A percentile compares a stretch with the other conserved stretches of the same genome.
Conservation (phyloP, 2,329 filamentous ascomycete genomes). For the Cladosporium sphaerospermum region DNA sequence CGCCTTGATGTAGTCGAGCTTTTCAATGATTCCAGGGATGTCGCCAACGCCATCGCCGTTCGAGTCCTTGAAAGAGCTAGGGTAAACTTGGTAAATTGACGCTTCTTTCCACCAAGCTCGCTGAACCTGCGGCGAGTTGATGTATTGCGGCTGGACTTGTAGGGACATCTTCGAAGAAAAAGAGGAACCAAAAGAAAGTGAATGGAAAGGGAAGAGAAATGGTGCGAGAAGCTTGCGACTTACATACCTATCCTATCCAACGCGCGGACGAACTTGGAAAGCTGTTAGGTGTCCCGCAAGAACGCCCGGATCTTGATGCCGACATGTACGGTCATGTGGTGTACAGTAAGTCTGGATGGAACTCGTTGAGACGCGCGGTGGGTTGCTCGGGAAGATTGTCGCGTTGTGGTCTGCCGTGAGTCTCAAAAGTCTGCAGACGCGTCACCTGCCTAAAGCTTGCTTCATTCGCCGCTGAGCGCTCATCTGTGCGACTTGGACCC, state of each 20-base stretch:
- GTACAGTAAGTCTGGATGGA: background rate
- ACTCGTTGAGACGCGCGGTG: constrained; percentile 4
- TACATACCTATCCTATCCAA: too few species aligned
- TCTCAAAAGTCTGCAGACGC: too few species aligned
- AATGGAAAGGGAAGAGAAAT: too few species aligned
- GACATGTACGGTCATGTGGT: background rate
- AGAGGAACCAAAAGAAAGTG: too few species aligned
- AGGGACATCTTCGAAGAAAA: background rate
- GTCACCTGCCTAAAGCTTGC: too few species aligned
- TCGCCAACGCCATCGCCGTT: constrained; percentile 55
- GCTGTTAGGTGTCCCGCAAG: too few species aligned
- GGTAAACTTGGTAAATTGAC: constrained; percentile 38
- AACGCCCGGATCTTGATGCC: too few species aligned
- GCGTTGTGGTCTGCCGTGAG: background rate
- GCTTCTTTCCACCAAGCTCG: constrained; percentile 34
- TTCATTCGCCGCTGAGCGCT: too few species aligned
- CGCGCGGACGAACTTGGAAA: too few species aligned
- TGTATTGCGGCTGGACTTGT: background rate
- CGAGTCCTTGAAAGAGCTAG: constrained; percentile 40
- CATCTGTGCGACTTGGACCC: too few species aligned
- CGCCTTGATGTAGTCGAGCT: constrained; percentile 53
- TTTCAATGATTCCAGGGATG: constrained; percentile 55
- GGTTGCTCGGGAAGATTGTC: background rate
- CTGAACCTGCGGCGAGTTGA: background rate
- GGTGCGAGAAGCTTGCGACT: too few species aligned